Base-by-base conservation (phyloP, 495 filamentous ascomycete genomes). In the Lepraria neglecta region DNA sequence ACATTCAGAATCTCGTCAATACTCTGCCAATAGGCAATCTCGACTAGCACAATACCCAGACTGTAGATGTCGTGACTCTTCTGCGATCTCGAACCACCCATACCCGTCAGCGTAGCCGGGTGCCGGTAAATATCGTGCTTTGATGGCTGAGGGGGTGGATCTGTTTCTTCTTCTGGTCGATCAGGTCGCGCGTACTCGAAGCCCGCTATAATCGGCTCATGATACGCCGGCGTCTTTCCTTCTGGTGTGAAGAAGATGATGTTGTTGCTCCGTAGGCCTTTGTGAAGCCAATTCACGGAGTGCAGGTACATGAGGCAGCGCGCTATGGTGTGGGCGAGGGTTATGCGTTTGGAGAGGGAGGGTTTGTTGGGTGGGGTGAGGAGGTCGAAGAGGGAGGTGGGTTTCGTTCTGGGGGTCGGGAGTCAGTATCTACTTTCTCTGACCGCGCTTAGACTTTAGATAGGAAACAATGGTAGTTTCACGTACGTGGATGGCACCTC, bases 281-380 rank as follows among this genome's bases (percentile, higher is more conserved):
- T 84, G 72, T 84, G 82, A 30, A 83, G 67, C 82, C 80, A 84
- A 58, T 80, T 76, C 3, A 82, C 77, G 1, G 77, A 71, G 58
- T 84, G 82, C 3, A 84, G 69, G 45, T 67, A 67, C 33, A 61
- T 35, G 4, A 67, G 27, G 50, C 17, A 61, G 14, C 50, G 31
- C 10, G 50, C 28, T 14, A 67, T 38, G 21, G 48, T 33, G 19
- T 52, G 44, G 38, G 65, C 65, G 11, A 67, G 62, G 35, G 47
- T 46, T 14, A 61, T 48, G 9, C 65, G 63, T 17, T 43, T n/a
- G 24, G 55, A 45, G n/a, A 67, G 51, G 15, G 65, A 61, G 4
- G 65, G 65, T 24, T 28, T 30, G 27, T 1, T 21, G 6, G 24
- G 6, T 38, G 55, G 19, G 17, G 15, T 51, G 15, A 64, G 51